Evolutionary conservation across 805 yeast species (phyloP).

Genomic region (Metschnikowia picachoensis): DNA sequence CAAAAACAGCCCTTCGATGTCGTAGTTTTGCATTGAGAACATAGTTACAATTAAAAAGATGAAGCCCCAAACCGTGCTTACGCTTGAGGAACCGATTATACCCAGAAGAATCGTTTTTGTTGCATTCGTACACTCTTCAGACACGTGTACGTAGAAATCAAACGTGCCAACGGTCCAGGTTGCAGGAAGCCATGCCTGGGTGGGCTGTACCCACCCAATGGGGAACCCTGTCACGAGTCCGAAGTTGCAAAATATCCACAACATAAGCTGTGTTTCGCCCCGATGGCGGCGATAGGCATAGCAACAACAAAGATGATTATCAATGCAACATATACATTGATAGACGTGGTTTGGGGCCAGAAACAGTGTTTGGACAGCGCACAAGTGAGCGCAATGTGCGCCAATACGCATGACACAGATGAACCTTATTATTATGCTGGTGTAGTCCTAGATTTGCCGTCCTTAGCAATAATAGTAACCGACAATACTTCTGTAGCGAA

Average conservation of each 20-base stretch:
- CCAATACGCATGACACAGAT: slow-evolving; percentile 54
- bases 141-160: slow-evolving; percentile 68
- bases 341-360: slow-evolving; percentile 55
- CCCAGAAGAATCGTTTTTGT: slow-evolving; percentile 62
- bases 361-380: slow-evolving; percentile 55
- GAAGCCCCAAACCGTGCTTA: slow-evolving; percentile 59
- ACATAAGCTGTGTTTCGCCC: slow-evolving; percentile 43
- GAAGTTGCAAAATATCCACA: slow-evolving; percentile 52
- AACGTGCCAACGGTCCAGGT: slow-evolving; percentile 75
- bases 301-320: slow-evolving; percentile 59
- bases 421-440: slow-evolving; percentile 57
- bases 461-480: slow-evolving; percentile 50
- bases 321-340: slow-evolving; percentile 48
- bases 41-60: slow-evolving; percentile 48
- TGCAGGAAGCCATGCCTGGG: slow-evolving; percentile 53
- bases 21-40: slow-evolving; percentile 51
- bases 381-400: slow-evolving; percentile 52
- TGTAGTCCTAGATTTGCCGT: slow-evolving; percentile 54
- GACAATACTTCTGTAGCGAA: slow-evolving; percentile 58
- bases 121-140: slow-evolving; percentile 66
- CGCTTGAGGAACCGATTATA: slow-evolving; percentile 53
- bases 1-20: slow-evolving; percentile 20
- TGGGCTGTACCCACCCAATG: slow-evolving; percentile 50
- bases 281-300: slow-evolving; percentile 55
- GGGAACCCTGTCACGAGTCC: slow-evolving; percentile 53